Evolutionary conservation across 208 protist genomes (phyloP).

Genomic region (Zelonia costaricensis): DNA sequence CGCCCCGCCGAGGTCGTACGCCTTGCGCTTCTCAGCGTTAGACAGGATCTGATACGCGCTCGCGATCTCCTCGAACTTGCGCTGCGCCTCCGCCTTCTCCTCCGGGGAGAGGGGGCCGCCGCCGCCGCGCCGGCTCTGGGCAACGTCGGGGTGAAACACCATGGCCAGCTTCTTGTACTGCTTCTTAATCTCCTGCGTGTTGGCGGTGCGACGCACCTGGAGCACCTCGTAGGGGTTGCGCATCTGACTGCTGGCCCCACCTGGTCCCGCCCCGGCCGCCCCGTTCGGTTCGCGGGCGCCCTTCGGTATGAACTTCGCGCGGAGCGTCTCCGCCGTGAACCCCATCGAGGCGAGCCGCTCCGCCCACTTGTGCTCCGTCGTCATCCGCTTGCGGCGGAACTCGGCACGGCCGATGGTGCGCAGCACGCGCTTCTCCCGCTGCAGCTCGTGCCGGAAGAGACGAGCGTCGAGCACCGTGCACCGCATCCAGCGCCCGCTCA

Average conservation of each 20-base stretch:
- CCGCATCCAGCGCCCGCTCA: conserved; percentile 71
- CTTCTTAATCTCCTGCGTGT: conserved; percentile 63
- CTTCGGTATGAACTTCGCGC: conserved; percentile 29
- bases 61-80: conserved; percentile 74
- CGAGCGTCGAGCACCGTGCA: conserved; percentile 47
- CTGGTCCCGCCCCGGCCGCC: background rate
- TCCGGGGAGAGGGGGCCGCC: conserved; percentile 13
- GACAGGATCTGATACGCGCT: conserved; percentile 86
- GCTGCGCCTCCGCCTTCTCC: conserved; percentile 49
- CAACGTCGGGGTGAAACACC: conserved; percentile 87
- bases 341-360: conserved; percentile 66
- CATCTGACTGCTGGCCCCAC: conserved; percentile 7
- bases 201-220: conserved; percentile 62
- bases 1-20: conserved; percentile 72
- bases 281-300: background rate
- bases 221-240: conserved; percentile 80
- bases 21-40: conserved; percentile 80
- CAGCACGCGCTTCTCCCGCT: conserved; percentile 69
- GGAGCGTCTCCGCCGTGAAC: conserved; percentile 68
- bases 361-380: conserved; percentile 59
- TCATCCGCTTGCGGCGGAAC: conserved; percentile 72
- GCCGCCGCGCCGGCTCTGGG: conserved; percentile 24
- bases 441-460: conserved; percentile 49
- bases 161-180: conserved; percentile 90
- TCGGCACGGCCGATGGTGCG: conserved; percentile 73